Conservation (phyloP, 1,284 basidiomycete species). For the Ganoderma resinaceum region DNA sequence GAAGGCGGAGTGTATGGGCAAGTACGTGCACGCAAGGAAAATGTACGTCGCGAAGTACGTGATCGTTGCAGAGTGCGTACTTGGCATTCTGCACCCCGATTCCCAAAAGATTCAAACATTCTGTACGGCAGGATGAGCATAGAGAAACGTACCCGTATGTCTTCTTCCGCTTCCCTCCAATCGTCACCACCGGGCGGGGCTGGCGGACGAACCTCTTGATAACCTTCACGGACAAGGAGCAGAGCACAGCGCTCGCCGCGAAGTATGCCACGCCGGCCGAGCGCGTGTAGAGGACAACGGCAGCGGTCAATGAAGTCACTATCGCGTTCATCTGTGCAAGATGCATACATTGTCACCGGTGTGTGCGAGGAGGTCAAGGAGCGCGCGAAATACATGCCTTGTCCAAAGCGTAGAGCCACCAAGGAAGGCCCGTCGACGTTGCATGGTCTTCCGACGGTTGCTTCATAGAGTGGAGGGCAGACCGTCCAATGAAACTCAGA, state of each 20-base stretch:
- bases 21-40: conserved; percentile 59
- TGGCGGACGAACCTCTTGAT: conserved; percentile 75
- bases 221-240: conserved; percentile 70
- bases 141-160: conserved; percentile 64
- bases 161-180: conserved; percentile 49
- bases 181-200: conserved; percentile 64
- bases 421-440: conserved; percentile 5
- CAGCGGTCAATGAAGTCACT: conserved; percentile 66
- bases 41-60: conserved; percentile 77
- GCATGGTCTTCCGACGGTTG: background rate
- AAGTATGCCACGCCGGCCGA: conserved; percentile 78
- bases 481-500: background rate
- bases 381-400: conserved; percentile 15
- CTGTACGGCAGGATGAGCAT: background rate
- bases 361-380: background rate
- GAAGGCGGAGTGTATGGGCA: conserved; percentile 59
- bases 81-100: conserved; percentile 78
- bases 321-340: conserved; percentile 40
- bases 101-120: background rate
- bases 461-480: background rate
- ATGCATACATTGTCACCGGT: conserved; percentile 1
- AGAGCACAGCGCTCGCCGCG: conserved; percentile 65
- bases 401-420: conserved; percentile 29
- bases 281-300: conserved; percentile 67
- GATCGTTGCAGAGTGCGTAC: conserved; percentile 84